Conservation (phyloP, 1,284 basidiomycete genomes). For the Microbotryum saponariae region DNA sequence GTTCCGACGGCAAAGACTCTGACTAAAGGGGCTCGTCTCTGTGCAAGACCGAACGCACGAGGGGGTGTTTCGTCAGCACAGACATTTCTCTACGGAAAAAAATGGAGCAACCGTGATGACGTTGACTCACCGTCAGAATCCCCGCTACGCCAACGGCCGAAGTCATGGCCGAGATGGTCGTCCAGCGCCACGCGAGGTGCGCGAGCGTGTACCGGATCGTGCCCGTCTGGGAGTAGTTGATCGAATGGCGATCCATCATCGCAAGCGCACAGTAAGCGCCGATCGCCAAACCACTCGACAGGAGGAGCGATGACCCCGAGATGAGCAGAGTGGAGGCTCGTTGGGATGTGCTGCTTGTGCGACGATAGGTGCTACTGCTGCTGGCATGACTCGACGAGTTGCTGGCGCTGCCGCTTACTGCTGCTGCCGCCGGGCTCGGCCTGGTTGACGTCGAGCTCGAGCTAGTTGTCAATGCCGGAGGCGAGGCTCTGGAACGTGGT, state of each 20-base stretch:
- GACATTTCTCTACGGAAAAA: no score
- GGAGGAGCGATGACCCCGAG: conserved; percentile 6
- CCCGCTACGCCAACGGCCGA: conserved; percentile 13
- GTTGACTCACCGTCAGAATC: conserved; percentile 10
- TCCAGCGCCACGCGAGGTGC: conserved; percentile 13
- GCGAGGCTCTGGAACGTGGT: no score
- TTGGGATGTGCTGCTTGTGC: not conserved
- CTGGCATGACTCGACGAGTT: no score
- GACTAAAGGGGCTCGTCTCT: conserved; percentile 3
- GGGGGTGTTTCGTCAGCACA: no score
- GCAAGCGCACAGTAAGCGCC: not conserved
- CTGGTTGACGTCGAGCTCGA: no score
- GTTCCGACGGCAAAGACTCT: conserved; percentile 24
- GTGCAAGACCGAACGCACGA: no score
- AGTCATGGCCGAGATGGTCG: conserved; percentile 5
- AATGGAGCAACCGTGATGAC: no score
- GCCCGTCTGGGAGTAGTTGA: conserved; percentile 8
- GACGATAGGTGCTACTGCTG: no score
- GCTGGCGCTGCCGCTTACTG: no score
- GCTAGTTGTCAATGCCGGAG: no score
- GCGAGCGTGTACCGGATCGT: conserved; percentile 16
- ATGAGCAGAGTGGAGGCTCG: conserved; percentile 7
- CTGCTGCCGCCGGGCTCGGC: no score
- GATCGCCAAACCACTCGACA: conserved; percentile 10
- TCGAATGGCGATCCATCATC: not conserved